Base-by-base conservation (phyloP, 208 protist species). In the Trypanosoma boissoni region DNA sequence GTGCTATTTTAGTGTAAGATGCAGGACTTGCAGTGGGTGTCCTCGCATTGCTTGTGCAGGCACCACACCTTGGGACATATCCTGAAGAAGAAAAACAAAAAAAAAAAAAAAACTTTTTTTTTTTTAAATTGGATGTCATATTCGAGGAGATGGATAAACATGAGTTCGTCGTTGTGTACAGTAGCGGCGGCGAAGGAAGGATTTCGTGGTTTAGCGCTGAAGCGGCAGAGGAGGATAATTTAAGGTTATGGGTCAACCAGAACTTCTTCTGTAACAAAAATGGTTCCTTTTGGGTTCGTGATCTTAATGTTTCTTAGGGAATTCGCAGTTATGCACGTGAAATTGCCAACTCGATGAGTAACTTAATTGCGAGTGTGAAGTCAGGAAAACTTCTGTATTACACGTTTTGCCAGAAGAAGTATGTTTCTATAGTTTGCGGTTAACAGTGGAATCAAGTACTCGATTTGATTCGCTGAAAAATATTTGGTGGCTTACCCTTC, bases 331-430 rank as follows among this genome's bases (percentile, higher is more conserved):
- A 23, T 29, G 45, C 21, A 4, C 28, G 28, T 29, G 45, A 51
- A 23, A 31, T 14, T 29, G 45, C 45, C 26, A 51, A 31, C 14
- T 51, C 45, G 14, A 29, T 51, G 14, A 14, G 3, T 51, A n/a
- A 51, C 21, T 51, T 51, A 31, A 14, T n/a, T 51, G n/a, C n/a
- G 21, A 51, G 14, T 26, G n/a, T 51, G 21, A 31, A 31, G 45
- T 28, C 26, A 31, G 4, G 21, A 23, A 51, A 31, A 51, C 45
- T 27, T 51, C 45, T 14, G 7, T 14, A 28, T n/a, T 51, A 3
- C 28, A 29, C 14, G 28, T 8, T 31, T 31, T 14, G 28, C 21
- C 21, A 12, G 45, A 51, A 29, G 5, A 51, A 51, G 14, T 28
- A 29, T 51, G 23, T 29, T 51, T 51, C 45, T 51, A 31, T 27